Evolutionary conservation across 1,284 basidiomycete genomes (phyloP).

Genomic region (Boletellus deceptivus): DNA sequence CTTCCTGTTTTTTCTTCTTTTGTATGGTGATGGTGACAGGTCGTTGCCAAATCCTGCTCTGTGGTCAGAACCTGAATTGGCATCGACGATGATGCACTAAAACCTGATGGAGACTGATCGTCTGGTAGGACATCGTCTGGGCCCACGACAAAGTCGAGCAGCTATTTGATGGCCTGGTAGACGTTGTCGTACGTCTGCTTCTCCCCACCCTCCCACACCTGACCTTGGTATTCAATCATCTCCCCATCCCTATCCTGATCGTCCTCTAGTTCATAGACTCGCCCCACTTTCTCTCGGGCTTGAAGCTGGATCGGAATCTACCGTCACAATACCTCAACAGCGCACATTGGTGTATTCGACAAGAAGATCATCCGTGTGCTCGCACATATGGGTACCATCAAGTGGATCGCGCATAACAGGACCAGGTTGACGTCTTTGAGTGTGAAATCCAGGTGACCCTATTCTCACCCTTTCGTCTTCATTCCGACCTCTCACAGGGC

Average conservation of each 20-base stretch:
- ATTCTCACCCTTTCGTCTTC: too few relatives aligned
- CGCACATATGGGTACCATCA: slow-evolving; percentile 62
- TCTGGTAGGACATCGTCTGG: slow-evolving; percentile 68
- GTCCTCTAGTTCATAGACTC: slow-evolving; percentile 66
- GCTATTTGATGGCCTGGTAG: slow-evolving; percentile 66
- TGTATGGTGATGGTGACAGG: too few relatives aligned
- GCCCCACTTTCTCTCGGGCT: slow-evolving; percentile 63
- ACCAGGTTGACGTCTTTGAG: slow-evolving; percentile 76
- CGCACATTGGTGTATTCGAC: slow-evolving; percentile 76
- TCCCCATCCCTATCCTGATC: not conserved
- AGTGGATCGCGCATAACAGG: slow-evolving; percentile 90
- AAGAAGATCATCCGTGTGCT: slow-evolving; percentile 71
- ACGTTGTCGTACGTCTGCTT: slow-evolving; percentile 64
- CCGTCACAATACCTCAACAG: slow-evolving; percentile 67
- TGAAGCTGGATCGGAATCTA: slow-evolving; percentile 77
- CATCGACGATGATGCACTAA: too few relatives aligned
- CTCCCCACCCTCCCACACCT: not conserved
- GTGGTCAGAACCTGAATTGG: slow-evolving; percentile 21
- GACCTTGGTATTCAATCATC: too few relatives aligned
- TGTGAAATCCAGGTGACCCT: slow-evolving; percentile 65
- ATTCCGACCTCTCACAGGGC: not conserved
- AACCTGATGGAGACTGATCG: not conserved
- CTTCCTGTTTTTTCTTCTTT: too few relatives aligned
- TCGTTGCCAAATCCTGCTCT: slow-evolving; percentile 26
- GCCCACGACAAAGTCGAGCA: slow-evolving; percentile 71